Percentiles rank a stretch among this genome's conserved stretches.
These are phyloP conservation scores for Domatiomyces catenatus DNA, from an alignment of 2,329 filamentous ascomycete species.

Conservation along the genomic window DNA sequence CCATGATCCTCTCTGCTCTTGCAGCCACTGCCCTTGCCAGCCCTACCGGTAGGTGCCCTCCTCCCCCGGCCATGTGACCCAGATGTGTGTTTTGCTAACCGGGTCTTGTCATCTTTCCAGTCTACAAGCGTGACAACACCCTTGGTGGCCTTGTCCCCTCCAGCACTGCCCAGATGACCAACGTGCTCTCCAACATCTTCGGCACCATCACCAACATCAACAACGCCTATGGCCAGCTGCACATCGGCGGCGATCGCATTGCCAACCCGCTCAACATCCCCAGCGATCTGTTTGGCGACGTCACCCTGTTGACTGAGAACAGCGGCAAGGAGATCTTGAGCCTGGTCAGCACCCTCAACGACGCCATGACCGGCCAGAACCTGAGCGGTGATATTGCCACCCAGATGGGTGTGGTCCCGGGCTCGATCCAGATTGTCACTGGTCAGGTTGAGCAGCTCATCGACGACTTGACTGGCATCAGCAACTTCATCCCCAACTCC, in stretches of 20 bases:
- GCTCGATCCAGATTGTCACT: background rate
- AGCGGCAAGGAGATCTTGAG: background rate
- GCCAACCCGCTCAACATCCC: background rate
- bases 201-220: slow-evolving; percentile 4
- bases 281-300: slow-evolving; percentile 1
- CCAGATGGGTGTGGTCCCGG: background rate
- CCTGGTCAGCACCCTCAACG: background rate
- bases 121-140: slow-evolving; percentile 1
- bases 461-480: slow-evolving; percentile 1
- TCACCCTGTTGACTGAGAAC: background rate
- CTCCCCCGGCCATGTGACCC: background rate
- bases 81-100: background rate
- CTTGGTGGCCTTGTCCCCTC: slow-evolving; percentile 2
- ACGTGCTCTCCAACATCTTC: slow-evolving; percentile 3
- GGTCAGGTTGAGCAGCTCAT: slow-evolving; percentile 3
- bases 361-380: background rate
- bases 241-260: background rate
- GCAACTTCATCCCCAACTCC: background rate
- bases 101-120: background rate
- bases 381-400: background rate
- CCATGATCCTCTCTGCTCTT: slow-evolving; percentile 9
- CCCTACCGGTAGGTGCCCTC: slow-evolving; percentile 5
- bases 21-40: slow-evolving; percentile 10
- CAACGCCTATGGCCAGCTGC: slow-evolving; percentile 1
- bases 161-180: slow-evolving; percentile 1